Evolutionary conservation across 2,329 filamentous ascomycete species (phyloP), one percentile per base, ranked within the genome.

Genomic region (Hypoxylon sp.): DNA sequence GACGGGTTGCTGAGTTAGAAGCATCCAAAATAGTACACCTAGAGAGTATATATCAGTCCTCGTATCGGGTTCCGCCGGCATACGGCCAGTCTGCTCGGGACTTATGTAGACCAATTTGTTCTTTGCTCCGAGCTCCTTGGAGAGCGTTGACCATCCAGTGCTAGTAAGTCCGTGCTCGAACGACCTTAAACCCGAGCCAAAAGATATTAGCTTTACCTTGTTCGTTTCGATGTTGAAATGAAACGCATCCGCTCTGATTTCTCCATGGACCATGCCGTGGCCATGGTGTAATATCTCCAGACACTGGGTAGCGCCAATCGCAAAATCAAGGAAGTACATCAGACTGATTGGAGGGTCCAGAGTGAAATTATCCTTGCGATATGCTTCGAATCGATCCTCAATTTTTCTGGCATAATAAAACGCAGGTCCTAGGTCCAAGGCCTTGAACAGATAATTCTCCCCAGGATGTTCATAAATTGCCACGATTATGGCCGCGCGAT

Each of bases 41-140:
- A 98, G 83, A 0, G 93, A 95, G 82, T 98, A 98, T 33, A 98
- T 97, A 79, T 98, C 95, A 14, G 95, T 98, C 44, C 95, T 89
- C 48, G 89, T 93, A 80, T 98, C 95, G 1, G 95, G 95, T 79
- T 98, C 95, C 2, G 93, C 94, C 2, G 94, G 93, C 87, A 98
- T 92, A 20, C 95, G 90, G 13, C 95, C 95, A 2, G 95, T 98
- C 82, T 98, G 95, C 78, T 98, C 95, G 0, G 95, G 95, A 51
- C 94, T 95, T 77, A 98, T 97, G 77, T 94, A 98, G 57, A 95
- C 89, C 20, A 98, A 84, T 80, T 97, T 97, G 77, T 95, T 91
- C 81, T 94, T 94, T 44, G 94, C 93, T 1, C 95, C 95, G 6
- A 94, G 82, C 78, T 98, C 93, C 66, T 92, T 91, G 11, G 93